These are phyloP conservation scores for Colletotrichum chrysophilum DNA, from an alignment of 2,329 filamentous ascomycete genomes.

Conservation along the genomic window DNA sequence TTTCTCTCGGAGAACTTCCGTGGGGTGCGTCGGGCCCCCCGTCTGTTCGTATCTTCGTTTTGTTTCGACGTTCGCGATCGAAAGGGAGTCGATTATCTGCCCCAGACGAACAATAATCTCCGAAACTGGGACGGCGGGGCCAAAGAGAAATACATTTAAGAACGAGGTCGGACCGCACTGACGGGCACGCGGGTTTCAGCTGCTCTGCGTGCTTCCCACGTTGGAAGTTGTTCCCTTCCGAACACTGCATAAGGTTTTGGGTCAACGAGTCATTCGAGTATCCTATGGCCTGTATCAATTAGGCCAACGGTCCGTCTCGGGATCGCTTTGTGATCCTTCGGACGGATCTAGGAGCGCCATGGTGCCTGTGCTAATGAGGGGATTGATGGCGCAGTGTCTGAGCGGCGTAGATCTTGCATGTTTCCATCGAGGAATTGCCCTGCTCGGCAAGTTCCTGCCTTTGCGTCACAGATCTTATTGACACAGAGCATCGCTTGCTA, in stretches of 20 bases:
- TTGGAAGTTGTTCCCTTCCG: neutral
- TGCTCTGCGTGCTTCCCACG: neutral
- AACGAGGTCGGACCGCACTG: neutral
- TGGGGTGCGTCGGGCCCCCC: neutral
- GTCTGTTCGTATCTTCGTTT: neutral
- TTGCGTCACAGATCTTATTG: neutral
- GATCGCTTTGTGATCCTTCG: neutral
- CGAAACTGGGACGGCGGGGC: neutral
- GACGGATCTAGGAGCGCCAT: neutral
- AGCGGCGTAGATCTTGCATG: neutral
- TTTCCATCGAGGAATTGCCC: neutral
- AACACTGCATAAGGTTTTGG: neutral
- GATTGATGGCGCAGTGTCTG: neutral
- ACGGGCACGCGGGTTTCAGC: neutral
- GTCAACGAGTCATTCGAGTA: neutral
- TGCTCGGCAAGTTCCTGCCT: neutral
- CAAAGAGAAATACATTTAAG: neutral
- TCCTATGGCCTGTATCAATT: neutral
- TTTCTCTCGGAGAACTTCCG: neutral
- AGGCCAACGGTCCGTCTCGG: neutral
- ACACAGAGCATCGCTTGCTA: neutral
- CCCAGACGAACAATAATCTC: neutral
- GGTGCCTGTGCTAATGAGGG: neutral
- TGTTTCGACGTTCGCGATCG: neutral
- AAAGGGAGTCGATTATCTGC: neutral